Percentiles rank a stretch among this genome's conserved stretches.
Evolutionary conservation across 805 yeast species (phyloP).

Genomic region (Monosporozyma yasuniensis): DNA sequence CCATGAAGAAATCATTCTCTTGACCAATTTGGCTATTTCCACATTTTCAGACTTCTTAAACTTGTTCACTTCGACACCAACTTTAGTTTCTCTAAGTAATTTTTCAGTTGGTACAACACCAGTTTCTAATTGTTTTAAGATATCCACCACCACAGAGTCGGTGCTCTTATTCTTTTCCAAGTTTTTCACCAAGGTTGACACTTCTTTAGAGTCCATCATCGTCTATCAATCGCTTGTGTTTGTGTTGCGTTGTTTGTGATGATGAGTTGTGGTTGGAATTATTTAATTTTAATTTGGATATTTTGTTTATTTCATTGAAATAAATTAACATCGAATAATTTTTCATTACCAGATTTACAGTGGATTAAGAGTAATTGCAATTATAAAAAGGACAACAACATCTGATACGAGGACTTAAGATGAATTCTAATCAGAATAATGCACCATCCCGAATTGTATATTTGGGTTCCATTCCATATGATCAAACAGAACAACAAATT

Average conservation of each 20-base stretch:
- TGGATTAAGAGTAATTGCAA: no score
- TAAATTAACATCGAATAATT: neutral
- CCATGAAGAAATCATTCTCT: slow-evolving; percentile 79
- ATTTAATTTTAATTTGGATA: neutral
- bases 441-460: slow-evolving; percentile 45
- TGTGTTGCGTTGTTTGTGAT: neutral
- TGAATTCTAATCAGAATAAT: slow-evolving; percentile 12
- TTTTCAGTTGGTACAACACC: slow-evolving; percentile 78
- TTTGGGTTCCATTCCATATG: slow-evolving; percentile 85
- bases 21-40: slow-evolving; percentile 64
- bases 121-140: slow-evolving; percentile 54
- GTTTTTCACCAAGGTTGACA: slow-evolving; percentile 55
- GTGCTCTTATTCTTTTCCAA: slow-evolving; percentile 60
- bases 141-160: slow-evolving; percentile 56
- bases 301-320: neutral
- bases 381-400: neutral
- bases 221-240: neutral
- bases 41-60: slow-evolving; percentile 57
- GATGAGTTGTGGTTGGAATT: neutral
- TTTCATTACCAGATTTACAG: neutral
- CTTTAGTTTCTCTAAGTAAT: slow-evolving; percentile 79
- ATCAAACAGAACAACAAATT: slow-evolving; percentile 91
- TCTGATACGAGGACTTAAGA: neutral
- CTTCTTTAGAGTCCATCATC: slow-evolving; percentile 63
- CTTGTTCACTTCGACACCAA: slow-evolving; percentile 94